phyloP scores from a whole-genome alignment of 257 asterid species.

The Solanum gandarillasii region DNA sequence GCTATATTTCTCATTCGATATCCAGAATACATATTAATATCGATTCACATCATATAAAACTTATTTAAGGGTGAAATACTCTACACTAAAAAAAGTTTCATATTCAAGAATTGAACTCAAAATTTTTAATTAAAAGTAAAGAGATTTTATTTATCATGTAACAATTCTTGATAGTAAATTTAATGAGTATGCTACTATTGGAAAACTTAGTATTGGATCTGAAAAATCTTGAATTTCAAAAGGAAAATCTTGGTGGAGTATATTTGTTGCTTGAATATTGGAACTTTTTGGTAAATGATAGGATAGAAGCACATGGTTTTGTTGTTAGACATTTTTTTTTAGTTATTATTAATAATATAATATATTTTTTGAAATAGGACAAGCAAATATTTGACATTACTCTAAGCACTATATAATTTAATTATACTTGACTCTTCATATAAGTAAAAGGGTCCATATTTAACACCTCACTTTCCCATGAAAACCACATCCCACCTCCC shows the following conservation, averaged over 20 bases:
- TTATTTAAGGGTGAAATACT: background rate
- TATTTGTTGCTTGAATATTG: background rate
- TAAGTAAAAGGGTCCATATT: conserved; percentile 9
- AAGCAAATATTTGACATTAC: conserved; percentile 1
- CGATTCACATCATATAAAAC: background rate
- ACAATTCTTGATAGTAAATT: background rate
- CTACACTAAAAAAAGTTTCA: background rate
- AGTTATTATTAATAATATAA: background rate
- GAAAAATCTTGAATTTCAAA: background rate
- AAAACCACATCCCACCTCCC: conserved; percentile 23
- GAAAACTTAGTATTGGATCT: background rate
- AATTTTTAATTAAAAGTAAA: background rate
- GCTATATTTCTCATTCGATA: background rate
- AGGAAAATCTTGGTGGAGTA: background rate
- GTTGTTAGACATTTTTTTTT: background rate
- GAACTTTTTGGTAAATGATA: background rate
- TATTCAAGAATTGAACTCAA: rapidly evolving
- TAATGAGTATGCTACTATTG: background rate
- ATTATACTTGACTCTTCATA: background rate
- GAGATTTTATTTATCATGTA: background rate
- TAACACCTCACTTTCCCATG: conserved; percentile 20
- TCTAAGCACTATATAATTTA: conserved; percentile 7
- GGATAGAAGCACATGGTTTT: conserved; percentile 4
- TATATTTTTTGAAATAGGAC: conserved; percentile 1
- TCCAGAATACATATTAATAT: background rate